These are phyloP conservation scores for Actinomucor elegans DNA, from an alignment of 371 early-diverging fungal species.

Conservation along the genomic window DNA sequence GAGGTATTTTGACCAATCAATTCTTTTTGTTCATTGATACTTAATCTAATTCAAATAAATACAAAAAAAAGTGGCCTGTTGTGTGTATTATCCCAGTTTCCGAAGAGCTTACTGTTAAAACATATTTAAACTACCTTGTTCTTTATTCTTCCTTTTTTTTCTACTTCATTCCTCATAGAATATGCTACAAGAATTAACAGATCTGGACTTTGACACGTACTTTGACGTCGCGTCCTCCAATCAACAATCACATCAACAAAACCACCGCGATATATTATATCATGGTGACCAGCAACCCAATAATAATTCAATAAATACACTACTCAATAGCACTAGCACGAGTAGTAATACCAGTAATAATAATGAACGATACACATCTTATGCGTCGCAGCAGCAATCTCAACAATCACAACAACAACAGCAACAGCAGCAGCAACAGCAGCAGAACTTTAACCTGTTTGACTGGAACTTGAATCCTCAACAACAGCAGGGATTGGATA, in stretches of 20 bases:
- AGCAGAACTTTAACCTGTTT: conserved; percentile 9
- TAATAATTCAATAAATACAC: conserved; percentile 1
- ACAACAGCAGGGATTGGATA: not conserved
- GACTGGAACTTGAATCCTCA: conserved; percentile 15
- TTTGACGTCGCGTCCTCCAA: conserved; percentile 22
- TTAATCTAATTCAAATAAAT: not conserved
- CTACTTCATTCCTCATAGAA: not conserved
- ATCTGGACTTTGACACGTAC: conserved; percentile 29
- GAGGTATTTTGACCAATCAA: conserved; percentile 25
- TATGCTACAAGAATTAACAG: conserved; percentile 28
- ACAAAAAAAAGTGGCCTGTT: conserved; percentile 30
- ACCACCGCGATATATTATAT: conserved; percentile 18
- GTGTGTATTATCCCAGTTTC: conserved; percentile 15
- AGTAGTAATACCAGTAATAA: no score
- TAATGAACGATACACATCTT: not conserved
- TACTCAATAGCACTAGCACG: not conserved
- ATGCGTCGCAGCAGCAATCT: no score
- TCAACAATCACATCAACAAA: conserved; percentile 16
- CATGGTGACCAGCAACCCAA: conserved; percentile 12
- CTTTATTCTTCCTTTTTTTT: not conserved
- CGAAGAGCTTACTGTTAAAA: no score
- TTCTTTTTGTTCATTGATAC: not conserved
- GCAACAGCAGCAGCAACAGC: conserved; percentile 5
- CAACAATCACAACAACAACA: conserved; percentile 1
- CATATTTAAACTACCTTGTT: conserved; percentile 2